Evolutionary conservation across 2,329 filamentous ascomycete species (phyloP), one percentile per base, ranked within the genome.

Genomic region (Aotearoamyces nothofagi): DNA sequence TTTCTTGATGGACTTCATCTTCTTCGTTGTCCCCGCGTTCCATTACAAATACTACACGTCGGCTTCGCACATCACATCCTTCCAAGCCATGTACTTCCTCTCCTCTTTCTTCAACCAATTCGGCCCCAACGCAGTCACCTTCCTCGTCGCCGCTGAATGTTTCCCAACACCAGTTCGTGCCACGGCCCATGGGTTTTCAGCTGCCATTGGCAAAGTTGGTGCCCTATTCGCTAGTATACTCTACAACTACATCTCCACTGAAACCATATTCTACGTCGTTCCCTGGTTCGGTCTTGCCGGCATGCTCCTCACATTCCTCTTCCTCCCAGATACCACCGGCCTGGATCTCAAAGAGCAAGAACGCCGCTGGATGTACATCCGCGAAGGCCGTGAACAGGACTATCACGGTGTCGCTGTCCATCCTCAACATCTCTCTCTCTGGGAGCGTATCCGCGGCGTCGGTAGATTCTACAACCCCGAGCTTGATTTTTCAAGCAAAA

Each of bases 61-160:
- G 27, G 58, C 65, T 1, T 61, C 62, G 5, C 71, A 82, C 44
- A 78, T 94, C 52, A 74, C 82, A 47, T 62, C 66, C n/a, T 96
- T 96, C 75, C 86, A 94, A 26, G 74, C 86, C 50, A 93, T 96
- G 83, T 94, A 94, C 67, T 94, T 93, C 60, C 55, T 96, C 43
- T 92, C 83, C 5, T 92, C 82, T 14, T 96, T 96, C 65, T 96
- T 96, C 75, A 94, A 94, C 67, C 87, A 96, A 53, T 96, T 96
- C 48, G 87, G 87, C 9, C 87, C 87, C 55, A 96, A 96, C 67
- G 78, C 74, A n/a, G 84, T 94, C 46, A 93, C 86, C 37, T 96
- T 96, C 78, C 70, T 96, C 41, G 81, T 92, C 19, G 87, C 87
- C 24, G 87, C 83, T 24, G 87, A 96, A 54, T 83, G 93, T n/a